Conservation (phyloP, 106 monocot genomes). For the Triglochin maritima region DNA sequence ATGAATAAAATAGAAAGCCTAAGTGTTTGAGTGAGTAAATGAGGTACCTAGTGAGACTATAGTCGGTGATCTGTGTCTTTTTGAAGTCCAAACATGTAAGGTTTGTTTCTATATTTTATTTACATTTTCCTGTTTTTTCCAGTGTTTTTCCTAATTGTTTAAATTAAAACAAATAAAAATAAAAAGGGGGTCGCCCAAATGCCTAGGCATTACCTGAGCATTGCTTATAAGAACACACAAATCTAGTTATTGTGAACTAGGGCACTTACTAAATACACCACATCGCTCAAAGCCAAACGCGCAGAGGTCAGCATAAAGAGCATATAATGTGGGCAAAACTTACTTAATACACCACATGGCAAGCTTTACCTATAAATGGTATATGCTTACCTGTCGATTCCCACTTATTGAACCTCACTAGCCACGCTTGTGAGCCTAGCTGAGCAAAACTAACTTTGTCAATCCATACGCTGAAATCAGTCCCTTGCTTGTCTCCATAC, state of each 20-base stretch:
- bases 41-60: no score
- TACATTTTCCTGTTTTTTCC: no score
- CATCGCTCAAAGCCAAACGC: neutral
- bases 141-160: no score
- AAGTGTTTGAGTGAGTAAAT: no score
- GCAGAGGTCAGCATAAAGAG: neutral
- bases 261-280: neutral
- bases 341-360: neutral
- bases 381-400: conserved; percentile 48
- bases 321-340: neutral
- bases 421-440: conserved; percentile 49
- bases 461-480: conserved; percentile 58
- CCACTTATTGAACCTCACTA: conserved; percentile 86
- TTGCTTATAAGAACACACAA: neutral
- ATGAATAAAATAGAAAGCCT: no score
- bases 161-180: no score
- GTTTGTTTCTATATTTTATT: no score
- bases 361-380: neutral
- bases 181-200: no score
- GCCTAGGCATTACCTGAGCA: no score
- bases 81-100: no score
- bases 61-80: no score
- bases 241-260: neutral
- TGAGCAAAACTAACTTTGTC: conserved; percentile 50
- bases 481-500: conserved; percentile 63